phyloP scores from a whole-genome alignment of 2,329 filamentous ascomycete species.

The Fusarium beomiforme region DNA sequence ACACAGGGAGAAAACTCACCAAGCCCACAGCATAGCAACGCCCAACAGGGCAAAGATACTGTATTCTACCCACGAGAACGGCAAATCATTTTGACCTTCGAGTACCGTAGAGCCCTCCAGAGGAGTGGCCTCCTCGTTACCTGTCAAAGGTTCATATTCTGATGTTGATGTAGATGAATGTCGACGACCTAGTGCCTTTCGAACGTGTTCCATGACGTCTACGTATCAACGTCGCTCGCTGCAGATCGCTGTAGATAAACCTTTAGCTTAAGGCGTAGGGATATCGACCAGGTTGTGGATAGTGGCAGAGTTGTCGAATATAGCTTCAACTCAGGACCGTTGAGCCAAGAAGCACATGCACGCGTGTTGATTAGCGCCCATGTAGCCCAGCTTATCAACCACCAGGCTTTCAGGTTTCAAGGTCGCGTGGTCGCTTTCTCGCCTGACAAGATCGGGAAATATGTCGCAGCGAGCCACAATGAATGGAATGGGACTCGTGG shows the following conservation, averaged over 20 bases:
- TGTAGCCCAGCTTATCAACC: not conserved
- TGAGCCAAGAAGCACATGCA: slow-evolving; percentile 24
- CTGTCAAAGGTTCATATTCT: slow-evolving; percentile 49
- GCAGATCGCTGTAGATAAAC: not conserved
- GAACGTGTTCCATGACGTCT: slow-evolving; percentile 42
- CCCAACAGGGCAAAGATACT: slow-evolving; percentile 85
- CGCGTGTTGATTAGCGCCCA: not conserved
- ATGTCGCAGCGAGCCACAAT: slow-evolving; percentile 5
- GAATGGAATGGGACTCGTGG: slow-evolving; percentile 1
- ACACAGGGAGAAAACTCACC: slow-evolving; percentile 63
- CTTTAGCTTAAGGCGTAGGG: not conserved
- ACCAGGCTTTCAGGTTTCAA: not conserved
- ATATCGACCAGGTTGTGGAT: not conserved
- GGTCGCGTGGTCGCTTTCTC: slow-evolving; percentile 19
- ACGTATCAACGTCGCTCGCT: not conserved
- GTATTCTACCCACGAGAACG: slow-evolving; percentile 90
- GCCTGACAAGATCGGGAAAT: not conserved
- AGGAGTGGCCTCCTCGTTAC: slow-evolving; percentile 41
- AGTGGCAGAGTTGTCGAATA: slow-evolving; percentile 10
- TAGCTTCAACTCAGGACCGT: slow-evolving; percentile 7
- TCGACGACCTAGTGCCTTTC: slow-evolving; percentile 38
- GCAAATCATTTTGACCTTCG: slow-evolving; percentile 52
- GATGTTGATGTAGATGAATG: slow-evolving; percentile 36
- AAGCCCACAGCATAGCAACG: slow-evolving; percentile 96
- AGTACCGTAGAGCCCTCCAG: slow-evolving; percentile 41